phyloP scores from a whole-genome alignment of 345 rosid genomes.

The Anacardium occidentale region DNA sequence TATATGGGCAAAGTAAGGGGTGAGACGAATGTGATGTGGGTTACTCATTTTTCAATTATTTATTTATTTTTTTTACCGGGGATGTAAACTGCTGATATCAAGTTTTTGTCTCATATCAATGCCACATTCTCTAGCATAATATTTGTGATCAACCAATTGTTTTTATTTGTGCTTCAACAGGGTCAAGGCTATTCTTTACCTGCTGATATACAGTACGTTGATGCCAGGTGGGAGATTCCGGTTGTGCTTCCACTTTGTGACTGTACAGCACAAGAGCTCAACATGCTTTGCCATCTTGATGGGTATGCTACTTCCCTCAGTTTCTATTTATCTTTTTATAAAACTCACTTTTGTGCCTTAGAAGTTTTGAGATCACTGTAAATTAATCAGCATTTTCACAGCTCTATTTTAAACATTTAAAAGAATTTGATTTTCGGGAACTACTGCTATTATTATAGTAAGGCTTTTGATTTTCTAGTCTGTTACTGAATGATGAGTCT shows the following conservation, averaged over 20 bases:
- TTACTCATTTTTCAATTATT: neutral
- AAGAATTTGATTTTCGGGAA: neutral
- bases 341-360: neutral
- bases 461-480: neutral
- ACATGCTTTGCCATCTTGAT: slow-evolving; percentile 63
- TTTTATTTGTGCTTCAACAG: slow-evolving; percentile 37
- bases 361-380: neutral
- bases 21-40: neutral
- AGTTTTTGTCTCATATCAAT: neutral
- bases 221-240: slow-evolving; percentile 80
- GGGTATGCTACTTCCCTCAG: slow-evolving; percentile 44
- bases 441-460: neutral
- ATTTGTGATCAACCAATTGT: neutral
- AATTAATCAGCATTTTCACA: neutral
- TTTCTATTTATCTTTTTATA: neutral
- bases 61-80: neutral
- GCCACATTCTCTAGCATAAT: neutral
- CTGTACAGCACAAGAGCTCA: slow-evolving; percentile 72
- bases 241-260: slow-evolving; percentile 84
- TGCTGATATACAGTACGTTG: slow-evolving; percentile 92
- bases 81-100: neutral
- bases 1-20: neutral
- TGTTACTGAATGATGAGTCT: slow-evolving; percentile 30
- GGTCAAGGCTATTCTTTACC: slow-evolving; percentile 92
- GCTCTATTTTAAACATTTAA: neutral